phyloP scores from a whole-genome alignment of 768 basidiomycete species.

The Leucocoprinus birnbaumii region DNA sequence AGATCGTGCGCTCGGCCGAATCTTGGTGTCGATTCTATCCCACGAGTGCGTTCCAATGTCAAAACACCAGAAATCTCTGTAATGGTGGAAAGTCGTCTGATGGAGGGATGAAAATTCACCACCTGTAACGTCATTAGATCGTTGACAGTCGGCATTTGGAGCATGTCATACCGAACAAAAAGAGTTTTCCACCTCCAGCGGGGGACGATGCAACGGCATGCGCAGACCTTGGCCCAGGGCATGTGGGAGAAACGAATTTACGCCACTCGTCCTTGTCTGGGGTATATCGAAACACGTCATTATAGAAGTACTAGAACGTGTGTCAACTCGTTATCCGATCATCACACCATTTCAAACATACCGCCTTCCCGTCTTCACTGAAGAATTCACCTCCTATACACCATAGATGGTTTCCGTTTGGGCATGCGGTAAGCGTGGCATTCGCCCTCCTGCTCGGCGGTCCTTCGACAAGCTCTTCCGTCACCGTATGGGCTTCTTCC shows the following conservation, averaged over 20 bases:
- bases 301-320: conserved; percentile 71
- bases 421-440: conserved; percentile 78
- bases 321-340: neutral
- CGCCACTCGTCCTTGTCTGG: conserved; percentile 95
- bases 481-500: conserved; percentile 80
- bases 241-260: conserved; percentile 77
- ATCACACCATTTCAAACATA: conserved; percentile 27
- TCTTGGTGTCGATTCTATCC: conserved; percentile 88
- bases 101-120: conserved; percentile 85
- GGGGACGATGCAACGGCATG: conserved; percentile 78
- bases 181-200: conserved; percentile 81
- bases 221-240: conserved; percentile 85
- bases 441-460: conserved; percentile 84
- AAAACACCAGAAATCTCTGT: conserved; percentile 88
- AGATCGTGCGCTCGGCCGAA: conserved; percentile 74
- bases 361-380: conserved; percentile 80
- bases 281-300: conserved; percentile 82
- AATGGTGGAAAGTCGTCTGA: conserved; percentile 86
- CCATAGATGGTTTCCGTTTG: conserved; percentile 80
- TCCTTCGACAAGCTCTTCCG: conserved; percentile 79
- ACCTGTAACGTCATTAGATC: conserved; percentile 33
- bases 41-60: conserved; percentile 76
- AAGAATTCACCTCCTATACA: conserved; percentile 87
- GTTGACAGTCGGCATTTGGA: conserved; percentile 2
- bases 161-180: conserved; percentile 62